Evolutionary conservation across 2,329 filamentous ascomycete species (phyloP).

Genomic region (Davidsoniella neocaledoniae): DNA sequence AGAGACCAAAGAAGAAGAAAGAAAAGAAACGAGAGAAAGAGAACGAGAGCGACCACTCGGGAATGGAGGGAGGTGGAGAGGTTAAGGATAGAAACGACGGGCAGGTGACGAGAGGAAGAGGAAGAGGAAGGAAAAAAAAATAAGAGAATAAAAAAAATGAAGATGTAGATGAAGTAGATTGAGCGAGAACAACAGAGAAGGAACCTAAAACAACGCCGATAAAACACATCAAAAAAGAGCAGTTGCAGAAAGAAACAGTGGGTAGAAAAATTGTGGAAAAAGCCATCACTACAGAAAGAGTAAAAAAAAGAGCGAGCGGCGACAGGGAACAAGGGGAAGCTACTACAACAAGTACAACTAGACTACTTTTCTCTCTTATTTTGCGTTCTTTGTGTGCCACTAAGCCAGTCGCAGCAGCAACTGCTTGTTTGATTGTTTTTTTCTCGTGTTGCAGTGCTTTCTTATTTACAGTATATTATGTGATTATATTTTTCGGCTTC

Average conservation of each 20-base stretch:
- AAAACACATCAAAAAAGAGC: slow-evolving; percentile 25
- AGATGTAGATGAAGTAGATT: slow-evolving; percentile 18
- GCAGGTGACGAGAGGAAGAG: neutral
- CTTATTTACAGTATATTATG: too few species aligned
- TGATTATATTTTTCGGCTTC: too few species aligned
- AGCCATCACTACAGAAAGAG: neutral
- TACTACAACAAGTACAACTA: neutral
- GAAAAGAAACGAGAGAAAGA: slow-evolving; percentile 1
- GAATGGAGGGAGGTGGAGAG: slow-evolving; percentile 1
- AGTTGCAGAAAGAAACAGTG: slow-evolving; percentile 29
- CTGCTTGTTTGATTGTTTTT: too few species aligned
- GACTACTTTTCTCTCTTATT: neutral
- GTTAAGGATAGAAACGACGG: neutral
- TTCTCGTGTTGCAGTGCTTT: too few species aligned
- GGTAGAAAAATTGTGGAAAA: neutral
- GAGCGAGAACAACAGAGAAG: slow-evolving; percentile 17
- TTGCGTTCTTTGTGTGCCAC: too few species aligned
- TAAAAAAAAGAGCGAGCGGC: neutral
- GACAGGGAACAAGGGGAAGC: neutral
- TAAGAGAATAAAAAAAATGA: slow-evolving; percentile 29
- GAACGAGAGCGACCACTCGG: neutral
- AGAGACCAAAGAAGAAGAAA: slow-evolving; percentile 1
- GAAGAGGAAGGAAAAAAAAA: slow-evolving; percentile 31
- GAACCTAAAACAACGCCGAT: slow-evolving; percentile 15
- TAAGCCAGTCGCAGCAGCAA: too few species aligned